Evolutionary conservation across 2,329 filamentous ascomycete species (phyloP), one percentile per base, ranked within the genome.

Genomic region (Calonectria montana): DNA sequence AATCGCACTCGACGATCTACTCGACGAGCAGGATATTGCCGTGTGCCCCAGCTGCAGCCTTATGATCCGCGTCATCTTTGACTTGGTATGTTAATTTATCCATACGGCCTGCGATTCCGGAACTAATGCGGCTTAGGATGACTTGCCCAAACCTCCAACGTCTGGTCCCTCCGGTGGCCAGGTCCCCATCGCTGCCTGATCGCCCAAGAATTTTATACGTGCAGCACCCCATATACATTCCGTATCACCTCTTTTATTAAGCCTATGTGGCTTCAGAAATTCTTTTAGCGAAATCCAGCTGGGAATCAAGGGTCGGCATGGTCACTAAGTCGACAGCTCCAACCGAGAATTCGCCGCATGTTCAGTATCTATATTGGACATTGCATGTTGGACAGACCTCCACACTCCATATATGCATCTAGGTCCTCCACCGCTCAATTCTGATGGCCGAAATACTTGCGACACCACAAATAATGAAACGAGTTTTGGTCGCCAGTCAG

Each of bases 31-130:
- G 82, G 96, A 98, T 78, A 95, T 99, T 81, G 97, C 94, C n/a
- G 94, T 98, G 13, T 99, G 97, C 80, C 97, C 97, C 25, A 98
- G 96, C 82, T 99, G 97, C 84, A 98, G 96, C 83, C 86, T 99
- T 79, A 98, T 97, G 95, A 98, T 99, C 69, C 87, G 93, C 70
- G 96, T 99, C 16, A 97, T 99, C 57, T 99, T 95, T 79, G 97
- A 98, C 76, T 84, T 91, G 81, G 95, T 97, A 84, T 78, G 92
- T 79, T 53, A n/a, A 1, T 35, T 29, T 53, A 4, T 27, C 6
- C 31, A 29, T 9, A 27, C 6, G 29, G 18, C 29, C 10, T 31
- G 7, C 21, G 48, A 47, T 55, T 64, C 43, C 50, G 27, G 64
- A 59, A 53, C 55, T 57, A 62, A 63, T n/a, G 27, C 23, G 12